Evolutionary conservation across 2,329 filamentous ascomycete species (phyloP).

Genomic region (Penicillium oxalicum): DNA sequence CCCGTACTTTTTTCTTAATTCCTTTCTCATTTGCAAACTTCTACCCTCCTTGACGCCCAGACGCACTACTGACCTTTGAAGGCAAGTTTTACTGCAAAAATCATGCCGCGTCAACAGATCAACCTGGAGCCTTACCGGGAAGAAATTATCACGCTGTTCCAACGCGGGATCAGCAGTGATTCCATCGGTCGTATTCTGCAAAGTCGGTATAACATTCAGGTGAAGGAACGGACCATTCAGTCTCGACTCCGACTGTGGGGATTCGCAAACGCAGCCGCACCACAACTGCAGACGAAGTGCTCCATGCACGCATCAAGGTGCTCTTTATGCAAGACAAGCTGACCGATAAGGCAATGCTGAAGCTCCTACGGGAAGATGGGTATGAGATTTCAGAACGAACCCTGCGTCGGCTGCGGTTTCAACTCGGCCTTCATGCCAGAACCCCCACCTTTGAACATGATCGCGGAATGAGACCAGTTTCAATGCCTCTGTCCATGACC

Average conservation of each 20-base stretch:
- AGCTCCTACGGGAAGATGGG: conserved; percentile 19
- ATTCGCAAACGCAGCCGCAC: conserved; percentile 22
- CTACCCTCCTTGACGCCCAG: too few species aligned
- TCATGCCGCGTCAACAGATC: conserved; percentile 22
- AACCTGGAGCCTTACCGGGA: conserved; percentile 22
- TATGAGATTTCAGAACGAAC: conserved; percentile 22
- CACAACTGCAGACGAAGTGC: conserved; percentile 18
- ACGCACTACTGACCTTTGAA: background rate
- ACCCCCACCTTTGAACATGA: conserved; percentile 12
- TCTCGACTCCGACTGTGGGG: conserved; percentile 23
- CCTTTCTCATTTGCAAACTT: too few species aligned
- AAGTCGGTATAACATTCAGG: conserved; percentile 20
- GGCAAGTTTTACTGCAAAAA: background rate
- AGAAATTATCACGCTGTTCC: conserved; percentile 19
- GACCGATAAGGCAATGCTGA: conserved; percentile 23
- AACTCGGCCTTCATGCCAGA: conserved; percentile 19
- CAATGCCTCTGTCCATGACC: conserved; percentile 1
- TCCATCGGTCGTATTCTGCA: conserved; percentile 19
- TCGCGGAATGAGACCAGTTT: background rate
- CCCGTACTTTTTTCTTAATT: too few species aligned
- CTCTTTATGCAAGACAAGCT: conserved; percentile 18
- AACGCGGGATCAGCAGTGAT: conserved; percentile 20
- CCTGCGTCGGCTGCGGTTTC: conserved; percentile 20
- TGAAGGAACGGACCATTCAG: conserved; percentile 21
- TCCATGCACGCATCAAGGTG: conserved; percentile 19